Base-by-base conservation (phyloP, 1,284 basidiomycete species). In the Cryptococcus hybrid region DNA sequence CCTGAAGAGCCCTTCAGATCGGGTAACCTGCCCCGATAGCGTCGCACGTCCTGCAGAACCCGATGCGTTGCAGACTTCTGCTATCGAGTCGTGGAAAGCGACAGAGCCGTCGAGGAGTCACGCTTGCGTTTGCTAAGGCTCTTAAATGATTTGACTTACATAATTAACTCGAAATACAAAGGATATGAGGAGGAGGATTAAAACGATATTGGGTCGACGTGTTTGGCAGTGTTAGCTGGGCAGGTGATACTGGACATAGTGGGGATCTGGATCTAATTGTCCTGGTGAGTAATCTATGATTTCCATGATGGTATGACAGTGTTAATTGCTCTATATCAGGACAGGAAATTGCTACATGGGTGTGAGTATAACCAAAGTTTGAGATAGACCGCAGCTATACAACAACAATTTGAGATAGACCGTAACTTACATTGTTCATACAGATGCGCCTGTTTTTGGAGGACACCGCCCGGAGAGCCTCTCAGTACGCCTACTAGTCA, bases 171-270 rank as follows among this genome's bases (percentile, higher is more conserved):
- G 15, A 39, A 51, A 8, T 63, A 60, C 46, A 61, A 57, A 4
- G 45, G 44, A 53, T 46, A 52, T 45, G 42, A 4, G 12, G 50
- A 40, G 12, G 30, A 13, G 47, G 30, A 30, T 12, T 12, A 3
- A 18, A 35, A 57, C 51, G 74, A 40, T 73, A 69, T 55, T 59
- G 65, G n/a, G 71, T 78, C 7, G 77, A 78, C 51, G 70, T 73
- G 8, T 77, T 77, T 63, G 77, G 77, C n/a, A 77, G 76, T 59
- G 69, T 75, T 12, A 73, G 71, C 35, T 78, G 77, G 77, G 75
- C 74, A 11, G 77, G 77, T 2, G 65, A 70, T 47, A 75, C 71
- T 0, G 72, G 73, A 4, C 49, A 56, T 34, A 63, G 65, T 8
- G 70, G 69, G 3, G 77, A 78, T 60, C 47, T 78, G 18, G 77